Evolutionary conservation across 2,329 filamentous ascomycete genomes (phyloP).

Genomic region (Emmonsia crescens): DNA sequence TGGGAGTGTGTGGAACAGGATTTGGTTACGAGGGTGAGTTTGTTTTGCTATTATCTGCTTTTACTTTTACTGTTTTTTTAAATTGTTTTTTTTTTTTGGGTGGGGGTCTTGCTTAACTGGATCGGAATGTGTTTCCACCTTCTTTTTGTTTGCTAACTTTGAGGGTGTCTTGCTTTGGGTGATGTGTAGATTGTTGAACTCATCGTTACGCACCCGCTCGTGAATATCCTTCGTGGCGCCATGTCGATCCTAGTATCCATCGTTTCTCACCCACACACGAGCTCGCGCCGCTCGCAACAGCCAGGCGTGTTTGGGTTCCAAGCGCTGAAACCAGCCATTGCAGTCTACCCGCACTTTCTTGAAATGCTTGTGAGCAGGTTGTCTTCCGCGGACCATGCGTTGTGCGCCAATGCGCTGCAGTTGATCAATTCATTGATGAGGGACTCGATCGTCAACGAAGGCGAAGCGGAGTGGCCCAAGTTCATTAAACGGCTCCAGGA

Average conservation of each 20-base stretch:
- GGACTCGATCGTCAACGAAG: conserved; percentile 72
- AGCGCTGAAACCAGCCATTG: conserved; percentile 82
- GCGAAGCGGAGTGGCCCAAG: conserved; percentile 78
- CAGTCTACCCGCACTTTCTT: conserved; percentile 84
- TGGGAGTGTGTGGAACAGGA: conserved; percentile 60
- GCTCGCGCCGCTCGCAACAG: conserved; percentile 37
- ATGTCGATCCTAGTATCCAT: conserved; percentile 95
- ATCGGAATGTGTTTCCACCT: background rate
- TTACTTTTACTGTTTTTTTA: background rate
- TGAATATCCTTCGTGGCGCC: conserved; percentile 92
- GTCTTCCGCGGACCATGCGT: conserved; percentile 84
- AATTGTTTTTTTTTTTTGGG: background rate
- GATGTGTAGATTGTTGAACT: conserved; percentile 63
- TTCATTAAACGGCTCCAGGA: conserved; percentile 93
- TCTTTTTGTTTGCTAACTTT: background rate
- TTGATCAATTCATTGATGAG: conserved; percentile 91
- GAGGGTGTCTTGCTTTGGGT: background rate
- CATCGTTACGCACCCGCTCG: conserved; percentile 86
- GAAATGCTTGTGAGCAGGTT: conserved; percentile 87
- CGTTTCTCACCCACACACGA: conserved; percentile 68
- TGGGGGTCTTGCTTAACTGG: background rate
- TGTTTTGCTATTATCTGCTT: background rate
- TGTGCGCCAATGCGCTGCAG: conserved; percentile 91
- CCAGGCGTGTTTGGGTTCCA: conserved; percentile 73
- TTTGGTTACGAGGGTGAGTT: conserved; percentile 48